These are phyloP conservation scores for Proliferodiscus dingleyae DNA, from an alignment of 2,329 filamentous ascomycete species.

Conservation along the genomic window DNA sequence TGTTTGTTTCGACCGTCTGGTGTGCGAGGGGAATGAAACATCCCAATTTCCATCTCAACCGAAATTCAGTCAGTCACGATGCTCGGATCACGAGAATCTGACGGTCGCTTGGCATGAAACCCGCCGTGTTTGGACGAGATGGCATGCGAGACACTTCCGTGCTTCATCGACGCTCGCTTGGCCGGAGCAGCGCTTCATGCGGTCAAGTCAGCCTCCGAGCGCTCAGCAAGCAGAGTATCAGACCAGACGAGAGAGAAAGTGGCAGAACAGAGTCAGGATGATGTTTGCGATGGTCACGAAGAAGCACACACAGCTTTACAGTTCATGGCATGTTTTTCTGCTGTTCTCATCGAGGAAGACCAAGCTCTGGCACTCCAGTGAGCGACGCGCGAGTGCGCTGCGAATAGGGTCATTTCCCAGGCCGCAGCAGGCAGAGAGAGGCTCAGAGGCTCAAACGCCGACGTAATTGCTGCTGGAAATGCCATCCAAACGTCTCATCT, in stretches of 20 bases:
- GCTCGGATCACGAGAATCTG: neutral
- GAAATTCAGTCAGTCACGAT: too few relatives aligned
- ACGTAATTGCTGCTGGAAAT: neutral
- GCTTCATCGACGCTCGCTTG: conserved; percentile 7
- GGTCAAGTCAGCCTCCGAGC: conserved; percentile 1
- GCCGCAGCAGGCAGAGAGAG: neutral
- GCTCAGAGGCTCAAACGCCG: neutral
- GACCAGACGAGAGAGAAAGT: neutral
- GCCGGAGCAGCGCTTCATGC: conserved; percentile 4
- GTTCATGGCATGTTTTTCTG: too few relatives aligned
- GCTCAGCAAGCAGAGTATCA: too few relatives aligned
- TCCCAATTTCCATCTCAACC: too few relatives aligned
- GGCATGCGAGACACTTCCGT: conserved; percentile 3
- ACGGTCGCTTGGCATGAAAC: conserved; percentile 3
- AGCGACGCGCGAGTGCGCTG: neutral
- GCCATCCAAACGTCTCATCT: neutral
- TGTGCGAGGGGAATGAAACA: too few relatives aligned
- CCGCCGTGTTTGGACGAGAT: too few relatives aligned
- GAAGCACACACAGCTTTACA: too few relatives aligned
- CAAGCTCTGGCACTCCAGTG: neutral
- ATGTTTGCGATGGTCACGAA: neutral
- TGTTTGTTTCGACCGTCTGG: too few relatives aligned
- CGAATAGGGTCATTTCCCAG: neutral
- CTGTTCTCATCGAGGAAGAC: neutral
- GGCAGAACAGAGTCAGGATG: neutral